Evolutionary conservation across 306 rosid genomes (phyloP).

Genomic region (Dryas drummondii): DNA sequence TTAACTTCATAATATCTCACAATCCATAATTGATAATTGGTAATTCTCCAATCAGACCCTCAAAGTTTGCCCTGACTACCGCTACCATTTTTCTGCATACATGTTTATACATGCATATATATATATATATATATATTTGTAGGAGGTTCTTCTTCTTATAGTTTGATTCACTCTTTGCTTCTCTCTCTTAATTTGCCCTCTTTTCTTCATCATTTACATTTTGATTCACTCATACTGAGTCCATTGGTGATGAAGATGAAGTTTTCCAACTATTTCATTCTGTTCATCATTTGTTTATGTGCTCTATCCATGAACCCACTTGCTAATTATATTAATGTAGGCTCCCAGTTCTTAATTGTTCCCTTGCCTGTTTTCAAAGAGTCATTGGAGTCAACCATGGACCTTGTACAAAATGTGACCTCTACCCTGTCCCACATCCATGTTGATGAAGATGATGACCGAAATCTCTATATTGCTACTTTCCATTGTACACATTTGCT

Average conservation of each 20-base stretch:
- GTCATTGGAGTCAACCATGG: conserved; percentile 8
- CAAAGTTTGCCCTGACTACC: not conserved
- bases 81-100: not conserved
- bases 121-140: too few relatives aligned
- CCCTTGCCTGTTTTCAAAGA: not conserved
- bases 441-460: not conserved
- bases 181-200: not conserved
- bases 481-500: conserved; percentile 5
- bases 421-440: not conserved
- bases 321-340: not conserved
- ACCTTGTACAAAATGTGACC: conserved; percentile 7
- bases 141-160: not conserved
- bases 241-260: conserved; percentile 2
- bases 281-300: conserved; percentile 3
- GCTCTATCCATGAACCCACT: not conserved
- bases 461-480: not conserved
- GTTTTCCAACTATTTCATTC: not conserved
- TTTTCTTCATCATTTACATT: not conserved
- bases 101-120: not conserved
- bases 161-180: not conserved
- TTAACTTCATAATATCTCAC: not conserved
- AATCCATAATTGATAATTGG: not conserved
- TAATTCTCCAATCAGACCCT: not conserved
- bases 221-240: not conserved
- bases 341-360: not conserved